Base-by-base conservation (phyloP, 2,329 filamentous ascomycete species). In the Fusarium humuli region DNA sequence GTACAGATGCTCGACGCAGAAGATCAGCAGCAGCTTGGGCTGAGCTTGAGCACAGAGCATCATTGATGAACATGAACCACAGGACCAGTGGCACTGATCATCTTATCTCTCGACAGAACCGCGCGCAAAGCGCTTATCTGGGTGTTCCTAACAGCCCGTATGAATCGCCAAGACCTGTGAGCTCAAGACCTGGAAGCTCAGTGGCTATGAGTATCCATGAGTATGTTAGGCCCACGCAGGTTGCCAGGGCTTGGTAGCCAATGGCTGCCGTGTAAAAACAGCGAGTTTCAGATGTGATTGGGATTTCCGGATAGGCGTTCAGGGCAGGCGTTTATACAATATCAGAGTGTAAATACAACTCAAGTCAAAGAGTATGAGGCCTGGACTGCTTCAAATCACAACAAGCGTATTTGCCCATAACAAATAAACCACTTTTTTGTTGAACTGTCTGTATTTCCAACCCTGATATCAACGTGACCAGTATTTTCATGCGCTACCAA, bases 11-110 rank as follows among this genome's bases (percentile, higher is more conserved):
- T 7, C 50, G 65, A 25, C 57, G 30, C 18, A 52, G 53, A 37
- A 66, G 47, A 22, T 72, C 69, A n/a, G 65, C 61, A 30, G 55
- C 69, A 25, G 69, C 69, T 12, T 71, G 69, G 69, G 61, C 61
- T 25, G 69, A 72, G 47, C 47, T 71, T 18, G 69, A 71, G 23
- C 54, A 70, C 2, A 64, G 65, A 14, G 27, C 65, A 12, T 44
- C 50, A 37, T n/a, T 37, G 34, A 37, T 37, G 34, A n/a, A n/a
- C 34, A 37, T 37, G 34, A 63, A 44, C 16, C 55, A 49, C 23
- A 61, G 68, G 14, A 56, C 53, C 11, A 71, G 59, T 27, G 56
- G 64, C 13, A 52, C 46, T 1, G 61, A 71, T 59, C 40, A 52
- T 14, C 57, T 57, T 12, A 54, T 71, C 12, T 30, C 32, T 12